These are phyloP conservation scores for Coemansia sp. DNA, from an alignment of 192 early-diverging fungal species.

Conservation along the genomic window DNA sequence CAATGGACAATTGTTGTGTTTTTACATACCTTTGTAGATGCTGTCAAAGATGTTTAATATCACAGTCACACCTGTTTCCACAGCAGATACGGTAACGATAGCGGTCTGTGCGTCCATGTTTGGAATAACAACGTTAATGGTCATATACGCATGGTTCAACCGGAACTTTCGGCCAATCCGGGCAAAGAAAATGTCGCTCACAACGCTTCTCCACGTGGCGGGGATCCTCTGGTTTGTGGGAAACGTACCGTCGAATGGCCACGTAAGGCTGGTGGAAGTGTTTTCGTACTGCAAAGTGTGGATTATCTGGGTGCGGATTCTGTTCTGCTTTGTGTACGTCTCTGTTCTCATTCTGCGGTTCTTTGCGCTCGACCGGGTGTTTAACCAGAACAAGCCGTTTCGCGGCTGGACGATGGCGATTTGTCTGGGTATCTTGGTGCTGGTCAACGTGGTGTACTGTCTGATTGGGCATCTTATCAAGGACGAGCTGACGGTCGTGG, in stretches of 20 bases:
- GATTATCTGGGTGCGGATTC: conserved; percentile 42
- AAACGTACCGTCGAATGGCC: conserved; percentile 33
- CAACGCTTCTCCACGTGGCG: conserved; percentile 29
- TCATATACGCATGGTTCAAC: conserved; percentile 42
- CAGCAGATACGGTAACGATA: conserved; percentile 18
- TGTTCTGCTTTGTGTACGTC: conserved; percentile 32
- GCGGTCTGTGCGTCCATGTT: conserved; percentile 12
- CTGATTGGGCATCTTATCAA: conserved; percentile 24
- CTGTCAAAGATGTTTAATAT: background rate
- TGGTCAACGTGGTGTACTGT: conserved; percentile 14
- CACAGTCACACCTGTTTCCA: conserved; percentile 15
- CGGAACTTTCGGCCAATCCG: conserved; percentile 45
- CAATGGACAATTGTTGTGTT: background rate
- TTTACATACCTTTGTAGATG: conserved; percentile 7
- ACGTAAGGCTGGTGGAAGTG: conserved; percentile 18
- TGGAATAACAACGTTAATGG: conserved; percentile 24
- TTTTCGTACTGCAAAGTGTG: conserved; percentile 43
- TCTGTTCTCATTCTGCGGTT: conserved; percentile 36
- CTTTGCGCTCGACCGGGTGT: conserved; percentile 45
- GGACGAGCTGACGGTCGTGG: conserved; percentile 8
- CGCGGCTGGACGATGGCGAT: conserved; percentile 4
- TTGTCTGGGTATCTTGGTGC: background rate
- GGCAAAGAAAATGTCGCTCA: conserved; percentile 40
- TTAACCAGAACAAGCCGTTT: conserved; percentile 49
- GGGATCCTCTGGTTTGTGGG: conserved; percentile 48